Base-by-base conservation (phyloP, 1,284 basidiomycete species). In the Papiliotrema nemorosa region DNA sequence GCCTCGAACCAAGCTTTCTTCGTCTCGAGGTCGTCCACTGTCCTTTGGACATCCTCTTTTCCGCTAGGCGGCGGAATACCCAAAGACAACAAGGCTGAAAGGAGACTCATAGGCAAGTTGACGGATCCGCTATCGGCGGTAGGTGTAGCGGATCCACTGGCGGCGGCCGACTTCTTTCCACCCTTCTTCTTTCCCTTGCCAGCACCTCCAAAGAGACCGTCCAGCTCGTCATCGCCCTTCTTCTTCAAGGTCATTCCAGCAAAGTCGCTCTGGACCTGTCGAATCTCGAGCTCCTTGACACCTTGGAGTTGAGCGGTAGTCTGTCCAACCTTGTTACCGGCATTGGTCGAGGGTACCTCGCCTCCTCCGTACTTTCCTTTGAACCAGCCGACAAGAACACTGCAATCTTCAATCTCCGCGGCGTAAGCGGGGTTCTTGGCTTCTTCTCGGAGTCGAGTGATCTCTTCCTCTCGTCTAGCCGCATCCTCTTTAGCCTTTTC, bases 1-100 rank as follows among this genome's bases (percentile, higher is more conserved):
- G 78, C 79, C 70, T 88, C 84, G 72, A 86, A 97, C 92, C 93
- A 98, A 38, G 86, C 81, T 76, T 90, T 92, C 81, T 98, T 99
- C 50, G 84, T 89, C 76, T 88, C 87, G 52, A 99, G 79, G 70
- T 97, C 90, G 66, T 90, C 86, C 54, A 98, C 80, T 33, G 91
- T 84, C 47, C 90, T 86, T 45, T 84, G 80, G 29, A 94, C 80
- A 67, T 98, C 94, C 13, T 81, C 78, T 42, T 82, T 76, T 37
- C 85, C 85, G 9, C 84, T 79, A 0, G 96, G 96, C 21, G 92
- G 88, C 25, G 91, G 85, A 67, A 99, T 97, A 46, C 90, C 90
- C 29, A 98, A 81, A 14, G 83, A 79, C 51, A 96, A 81, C 42
- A 99, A 82, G 1, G 93, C 94, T 37, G 86, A 82, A 42, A 98